phyloP scores from a whole-genome alignment of 208 protist species.

The Trichomonas tenax region DNA sequence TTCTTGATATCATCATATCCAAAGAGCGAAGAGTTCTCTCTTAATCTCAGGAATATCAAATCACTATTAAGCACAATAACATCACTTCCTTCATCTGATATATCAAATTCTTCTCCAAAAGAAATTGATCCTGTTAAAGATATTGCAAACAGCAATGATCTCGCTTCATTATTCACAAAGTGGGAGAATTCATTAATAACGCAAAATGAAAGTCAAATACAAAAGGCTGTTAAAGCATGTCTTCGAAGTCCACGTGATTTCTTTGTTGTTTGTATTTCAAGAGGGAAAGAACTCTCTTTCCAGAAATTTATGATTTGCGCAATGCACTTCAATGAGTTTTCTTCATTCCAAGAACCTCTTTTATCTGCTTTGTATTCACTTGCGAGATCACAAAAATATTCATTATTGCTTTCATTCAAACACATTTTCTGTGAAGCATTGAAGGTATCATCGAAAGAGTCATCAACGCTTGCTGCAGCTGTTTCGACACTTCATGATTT shows the following conservation, averaged over 20 bases:
- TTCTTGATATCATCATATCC: neutral
- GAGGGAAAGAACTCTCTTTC: neutral
- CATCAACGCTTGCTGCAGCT: neutral
- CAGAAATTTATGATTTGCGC: neutral
- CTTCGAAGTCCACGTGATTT: neutral
- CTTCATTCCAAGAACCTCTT: neutral
- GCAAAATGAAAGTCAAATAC: neutral
- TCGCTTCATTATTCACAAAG: neutral
- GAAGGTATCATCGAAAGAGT: neutral
- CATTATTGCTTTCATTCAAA: neutral
- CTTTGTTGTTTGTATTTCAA: neutral
- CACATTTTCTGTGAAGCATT: neutral
- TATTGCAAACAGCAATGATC: neutral
- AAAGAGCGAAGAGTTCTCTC: neutral
- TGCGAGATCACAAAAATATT: neutral
- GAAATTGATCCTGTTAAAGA: neutral
- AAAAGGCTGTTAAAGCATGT: neutral
- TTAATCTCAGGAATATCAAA: neutral
- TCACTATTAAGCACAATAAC: neutral
- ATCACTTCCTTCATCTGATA: neutral
- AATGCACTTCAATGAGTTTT: neutral
- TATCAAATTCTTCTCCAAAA: neutral
- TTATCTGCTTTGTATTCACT: neutral
- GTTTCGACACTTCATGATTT: neutral
- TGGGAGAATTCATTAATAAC: neutral